Base-by-base conservation (phyloP, 345 rosid species). In the Acer yangbiense region DNA sequence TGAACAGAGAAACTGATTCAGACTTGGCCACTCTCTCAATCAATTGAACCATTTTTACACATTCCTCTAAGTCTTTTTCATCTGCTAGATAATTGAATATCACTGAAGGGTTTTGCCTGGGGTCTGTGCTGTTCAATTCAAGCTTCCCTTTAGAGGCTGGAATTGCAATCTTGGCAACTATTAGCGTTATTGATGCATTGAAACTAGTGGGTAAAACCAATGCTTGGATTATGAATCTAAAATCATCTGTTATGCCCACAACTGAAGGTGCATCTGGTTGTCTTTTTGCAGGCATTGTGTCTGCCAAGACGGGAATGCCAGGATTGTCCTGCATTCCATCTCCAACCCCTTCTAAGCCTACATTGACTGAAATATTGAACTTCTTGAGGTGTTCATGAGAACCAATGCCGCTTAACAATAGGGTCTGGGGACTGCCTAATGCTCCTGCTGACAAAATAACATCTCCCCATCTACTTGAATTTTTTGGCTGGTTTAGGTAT, bases 391-490 rank as follows among this genome's bases (percentile, higher is more conserved):
- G 91, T 43, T 80, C 77, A 3, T 58, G 76, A 2, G 94, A 92
- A 69, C 95, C 97, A 12, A 92, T 88, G 39, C 94, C 94, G 16
- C 95, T 92, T 48, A 89, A 76, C 77, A 91, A 65, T 2, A 93
- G 89, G 76, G 91, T 81, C 43, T 90, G 94, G 0, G 98, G 98
- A 75, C 98, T 91, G 46, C 95, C 94, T 77, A 92, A 57, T 73
- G 97, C 88, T 13, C 95, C 98, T 43, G 91, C 94, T 14, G 95
- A 80, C 74, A 95, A 81, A 57, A 93, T 91, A 67, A 90, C 93
- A 50, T 91, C 97, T 0, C 93, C 95, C n/a, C 11, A 29, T 4
- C 72, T 48, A 23, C 72, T 70, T 14, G 79, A 75, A 43, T 84
- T 80, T 65, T 76, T 69, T 7, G 75, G 92, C 69, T 67, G 63